Base-by-base conservation (phyloP, 768 basidiomycete species). In the Paxillus involutus region DNA sequence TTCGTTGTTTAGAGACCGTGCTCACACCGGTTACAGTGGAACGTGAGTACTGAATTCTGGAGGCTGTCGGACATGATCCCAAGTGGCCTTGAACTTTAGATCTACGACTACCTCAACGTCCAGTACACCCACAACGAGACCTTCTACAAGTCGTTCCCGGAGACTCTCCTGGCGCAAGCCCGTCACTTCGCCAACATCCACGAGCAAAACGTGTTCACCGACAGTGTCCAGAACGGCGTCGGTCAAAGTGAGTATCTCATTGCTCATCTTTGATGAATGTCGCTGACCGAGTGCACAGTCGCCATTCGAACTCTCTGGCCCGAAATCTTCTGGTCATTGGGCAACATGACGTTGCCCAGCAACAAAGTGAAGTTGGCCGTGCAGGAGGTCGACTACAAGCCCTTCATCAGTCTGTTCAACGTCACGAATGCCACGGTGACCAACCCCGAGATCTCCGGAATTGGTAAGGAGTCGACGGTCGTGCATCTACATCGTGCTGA, bases 321-420 rank as follows among this genome's bases (percentile, higher is more conserved):
- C 58, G 82, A 86, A 33, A 81, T 95, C 66, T 75, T 93, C 55
- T 76, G 70, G 55, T 82, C 87, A 19, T 77, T 94, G 55, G 82
- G 89, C 61, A 85, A 84, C 63, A 87, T 95, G 73, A 82, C 87
- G 14, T 83, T 83, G 73, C 78, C 85, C 57, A 79, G 77, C 57
- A 87, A 90, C 71, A 85, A 85, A 32, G 80, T 94, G 51, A 86
- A 90, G 66, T 76, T 94, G 68, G 79, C 86, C 63, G 71, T 92
- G 61, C 79, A 88, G 57, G 82, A 87, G 72, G 82, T 86, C 7
- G 88, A 90, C 56, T 94, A 94, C 76, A 91, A 94, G 72, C 86
- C 91, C 11, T 91, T 94, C 78, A 86, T 94, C 64, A 90, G 89
- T 35, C 73, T 94, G 66, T 88, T 95, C 79, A 82, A 84, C 59